Conservation (phyloP, 768 basidiomycete species). For the Lentinula sp. region DNA sequence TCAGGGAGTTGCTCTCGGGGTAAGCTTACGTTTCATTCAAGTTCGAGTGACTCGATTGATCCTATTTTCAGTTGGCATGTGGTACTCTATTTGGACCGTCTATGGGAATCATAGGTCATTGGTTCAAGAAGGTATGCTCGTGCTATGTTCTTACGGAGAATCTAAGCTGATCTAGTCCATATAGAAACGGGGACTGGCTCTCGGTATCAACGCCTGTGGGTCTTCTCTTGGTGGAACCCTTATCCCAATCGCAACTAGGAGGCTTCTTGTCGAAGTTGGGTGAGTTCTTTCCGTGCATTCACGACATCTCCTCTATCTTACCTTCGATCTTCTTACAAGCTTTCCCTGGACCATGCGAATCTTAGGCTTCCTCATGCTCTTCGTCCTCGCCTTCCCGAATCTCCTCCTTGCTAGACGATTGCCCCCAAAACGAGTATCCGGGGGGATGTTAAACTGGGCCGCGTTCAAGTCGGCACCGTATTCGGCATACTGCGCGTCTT, state of each 20-base stretch:
- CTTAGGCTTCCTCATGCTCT: conserved; percentile 56
- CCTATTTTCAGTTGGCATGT: conserved; percentile 29
- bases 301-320: neutral
- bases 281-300: conserved; percentile 23
- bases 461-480: conserved; percentile 52
- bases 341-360: conserved; percentile 76
- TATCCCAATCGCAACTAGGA: conserved; percentile 56
- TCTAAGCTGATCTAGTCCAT: neutral
- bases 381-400: conserved; percentile 48
- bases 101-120: conserved; percentile 58
- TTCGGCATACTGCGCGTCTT: conserved; percentile 50
- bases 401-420: conserved; percentile 49
- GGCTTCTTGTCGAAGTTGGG: conserved; percentile 45
- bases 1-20: conserved; percentile 65
- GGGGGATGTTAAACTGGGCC: conserved; percentile 51
- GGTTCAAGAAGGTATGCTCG: conserved; percentile 49
- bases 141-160: neutral
- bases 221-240: conserved; percentile 66
- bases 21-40: conserved; percentile 23
- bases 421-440: conserved; percentile 45
- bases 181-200: conserved; percentile 44
- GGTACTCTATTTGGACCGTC: conserved; percentile 63
- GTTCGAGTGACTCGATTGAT: conserved; percentile 6
- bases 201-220: conserved; percentile 63
- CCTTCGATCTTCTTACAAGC: conserved; percentile 24